Evolutionary conservation across 1,139 yeast species (phyloP).

Genomic region (Suhomyces bokatorum): DNA sequence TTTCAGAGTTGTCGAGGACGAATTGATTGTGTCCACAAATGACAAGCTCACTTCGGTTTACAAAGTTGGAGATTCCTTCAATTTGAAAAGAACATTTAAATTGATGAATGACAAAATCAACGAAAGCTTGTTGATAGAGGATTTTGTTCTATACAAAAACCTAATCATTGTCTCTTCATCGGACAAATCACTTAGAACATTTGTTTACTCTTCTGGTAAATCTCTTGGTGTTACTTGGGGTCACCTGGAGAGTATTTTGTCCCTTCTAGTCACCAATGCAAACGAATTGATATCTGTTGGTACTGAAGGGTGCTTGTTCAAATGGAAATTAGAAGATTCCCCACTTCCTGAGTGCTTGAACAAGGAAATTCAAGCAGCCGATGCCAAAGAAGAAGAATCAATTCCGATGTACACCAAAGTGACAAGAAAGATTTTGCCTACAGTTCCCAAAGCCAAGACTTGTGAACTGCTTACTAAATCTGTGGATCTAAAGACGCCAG

Average conservation of each 20-base stretch:
- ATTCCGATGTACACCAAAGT: slow-evolving; percentile 32
- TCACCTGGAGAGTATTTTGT: slow-evolving; percentile 58
- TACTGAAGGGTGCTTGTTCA: slow-evolving; percentile 53
- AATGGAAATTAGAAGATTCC: slow-evolving; percentile 35
- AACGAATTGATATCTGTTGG: slow-evolving; percentile 43
- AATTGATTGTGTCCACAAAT: slow-evolving; percentile 51
- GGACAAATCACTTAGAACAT: slow-evolving; percentile 59
- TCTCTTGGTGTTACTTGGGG: slow-evolving; percentile 60
- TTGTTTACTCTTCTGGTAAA: slow-evolving; percentile 46
- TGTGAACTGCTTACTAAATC: not conserved
- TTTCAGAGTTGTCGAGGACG: slow-evolving; percentile 32
- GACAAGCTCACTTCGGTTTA: slow-evolving; percentile 51
- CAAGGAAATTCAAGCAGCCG: not conserved
- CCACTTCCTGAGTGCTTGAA: not conserved
- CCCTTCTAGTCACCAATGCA: slow-evolving; percentile 29
- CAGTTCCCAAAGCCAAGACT: slow-evolving; percentile 6
- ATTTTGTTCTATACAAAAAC: slow-evolving; percentile 29
- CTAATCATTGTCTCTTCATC: slow-evolving; percentile 48
- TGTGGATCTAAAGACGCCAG: not conserved
- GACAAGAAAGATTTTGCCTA: slow-evolving; percentile 34
- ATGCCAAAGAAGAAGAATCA: slow-evolving; percentile 5
- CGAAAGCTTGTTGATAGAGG: slow-evolving; percentile 47
- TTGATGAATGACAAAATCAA: slow-evolving; percentile 33
- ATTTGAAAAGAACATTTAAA: slow-evolving; percentile 40
- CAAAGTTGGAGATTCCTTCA: slow-evolving; percentile 34